Conservation (phyloP, 768 basidiomycete genomes). For the Calocybe indica region DNA sequence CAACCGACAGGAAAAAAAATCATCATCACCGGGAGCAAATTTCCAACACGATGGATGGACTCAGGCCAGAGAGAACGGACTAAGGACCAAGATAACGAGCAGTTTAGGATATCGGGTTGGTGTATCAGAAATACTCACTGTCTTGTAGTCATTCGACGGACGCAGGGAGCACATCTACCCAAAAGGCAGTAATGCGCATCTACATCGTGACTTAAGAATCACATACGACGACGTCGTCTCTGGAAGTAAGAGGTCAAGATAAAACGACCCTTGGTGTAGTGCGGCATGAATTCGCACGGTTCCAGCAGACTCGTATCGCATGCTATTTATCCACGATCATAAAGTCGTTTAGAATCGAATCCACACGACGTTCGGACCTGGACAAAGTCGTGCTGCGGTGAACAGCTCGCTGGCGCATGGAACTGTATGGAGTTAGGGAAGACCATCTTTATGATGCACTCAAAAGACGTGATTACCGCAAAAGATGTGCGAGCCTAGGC, state of each 20-base stretch:
- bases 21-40: slow-evolving; percentile 66
- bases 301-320: slow-evolving; percentile 78
- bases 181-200: not conserved
- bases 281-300: slow-evolving; percentile 40
- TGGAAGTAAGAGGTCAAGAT: slow-evolving; percentile 13
- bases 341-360: not conserved
- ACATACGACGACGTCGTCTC: slow-evolving; percentile 62
- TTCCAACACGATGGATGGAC: slow-evolving; percentile 70
- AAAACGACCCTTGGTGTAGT: not conserved
- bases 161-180: slow-evolving; percentile 72
- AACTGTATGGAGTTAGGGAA: slow-evolving; percentile 33
- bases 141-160: slow-evolving; percentile 89
- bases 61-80: slow-evolving; percentile 82
- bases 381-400: slow-evolving; percentile 70
- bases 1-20: not conserved
- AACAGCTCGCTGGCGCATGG: slow-evolving; percentile 85
- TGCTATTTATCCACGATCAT: slow-evolving; percentile 34
- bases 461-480: slow-evolving; percentile 44
- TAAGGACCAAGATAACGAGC: slow-evolving; percentile 20
- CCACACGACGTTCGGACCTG: slow-evolving; percentile 39
- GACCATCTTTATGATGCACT: not conserved
- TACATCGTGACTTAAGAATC: not conserved
- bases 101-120: slow-evolving; percentile 27
- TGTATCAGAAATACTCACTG: slow-evolving; percentile 34
- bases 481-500: slow-evolving; percentile 79